Evolutionary conservation across 2,329 filamentous ascomycete genomes (phyloP).

Genomic region (Calonectria pteridis): DNA sequence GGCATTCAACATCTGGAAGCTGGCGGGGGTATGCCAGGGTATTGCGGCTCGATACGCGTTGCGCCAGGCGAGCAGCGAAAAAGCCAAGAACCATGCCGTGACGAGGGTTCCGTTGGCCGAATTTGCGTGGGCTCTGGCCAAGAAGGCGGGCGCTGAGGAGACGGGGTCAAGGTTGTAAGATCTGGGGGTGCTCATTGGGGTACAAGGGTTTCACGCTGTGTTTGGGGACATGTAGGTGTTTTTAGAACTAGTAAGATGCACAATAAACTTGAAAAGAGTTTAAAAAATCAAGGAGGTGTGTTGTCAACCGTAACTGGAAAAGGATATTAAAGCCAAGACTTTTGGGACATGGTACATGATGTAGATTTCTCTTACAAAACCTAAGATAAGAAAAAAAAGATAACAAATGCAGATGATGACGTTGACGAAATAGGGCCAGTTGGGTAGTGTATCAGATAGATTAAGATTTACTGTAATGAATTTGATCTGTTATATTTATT

Average conservation of each 20-base stretch:
- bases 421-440: background rate
- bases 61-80: constrained; percentile 89
- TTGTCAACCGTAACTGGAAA: background rate
- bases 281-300: background rate
- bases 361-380: background rate
- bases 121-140: constrained; percentile 82
- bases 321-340: background rate
- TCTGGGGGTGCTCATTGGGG: background rate
- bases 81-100: constrained; percentile 79
- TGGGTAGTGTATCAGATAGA: background rate
- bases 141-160: constrained; percentile 51
- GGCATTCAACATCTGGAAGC: constrained; percentile 73
- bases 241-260: background rate
- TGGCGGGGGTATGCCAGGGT: constrained; percentile 80
- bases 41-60: constrained; percentile 90
- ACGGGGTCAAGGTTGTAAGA: constrained; percentile 45
- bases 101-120: constrained; percentile 80
- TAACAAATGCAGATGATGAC: background rate
- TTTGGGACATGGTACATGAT: background rate
- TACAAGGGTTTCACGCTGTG: background rate
- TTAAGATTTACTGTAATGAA: background rate
- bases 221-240: background rate
- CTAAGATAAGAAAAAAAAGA: background rate
- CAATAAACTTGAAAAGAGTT: background rate
- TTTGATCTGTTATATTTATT: background rate